Evolutionary conservation across 2,329 filamentous ascomycete genomes (phyloP), one percentile per base, ranked within the genome.

Genomic region (Trichoderma harzianum): DNA sequence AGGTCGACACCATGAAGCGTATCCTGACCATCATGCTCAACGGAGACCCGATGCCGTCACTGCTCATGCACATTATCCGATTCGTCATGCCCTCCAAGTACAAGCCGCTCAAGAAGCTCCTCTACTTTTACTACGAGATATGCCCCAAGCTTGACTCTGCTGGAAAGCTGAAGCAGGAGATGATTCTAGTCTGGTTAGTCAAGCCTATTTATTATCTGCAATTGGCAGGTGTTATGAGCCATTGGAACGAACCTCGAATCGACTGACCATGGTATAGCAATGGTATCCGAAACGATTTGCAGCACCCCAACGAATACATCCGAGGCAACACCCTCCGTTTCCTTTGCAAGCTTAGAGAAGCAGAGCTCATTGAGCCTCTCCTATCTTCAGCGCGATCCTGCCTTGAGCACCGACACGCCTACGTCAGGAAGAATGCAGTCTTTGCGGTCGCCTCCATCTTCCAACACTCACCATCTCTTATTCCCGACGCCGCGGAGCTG

Each of bases 121-220:
- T 99, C 70, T 99, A 99, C 85, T 96, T 99, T 83, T 99, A 99
- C 86, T 98, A 98, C 82, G 96, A 99, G 84, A 96, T 98, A 81
- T 98, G 96, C 82, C 96, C 95, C 53, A 99, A 99, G 86, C 91
- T 94, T 72, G 96, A 99, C 83, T 87, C 91, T 69, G 91, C 87
- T 80, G 96, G 96, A 79, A 99, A 98, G 88, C 86, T 99, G 75
- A 98, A 98, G 87, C 96, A 99, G 84, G 96, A 99, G 85, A 98
- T 98, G 94, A 99, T 99, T 82, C 85, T 99, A 79, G 96, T 99
- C 78, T 99, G 96, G 95, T 98, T 77, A 61, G 80, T 72, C 70
- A 36, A 68, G 28, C 30, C 10, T 11, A 21, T 30, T 12, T 39
- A 12, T 14, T 32, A 11, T 8, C 2, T 30, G 53, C 51, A n/a